A percentile compares a stretch with the other conserved stretches of the same genome.
Evolutionary conservation across 768 basidiomycete genomes (phyloP).

Genomic region (Dendrothele bispora): DNA sequence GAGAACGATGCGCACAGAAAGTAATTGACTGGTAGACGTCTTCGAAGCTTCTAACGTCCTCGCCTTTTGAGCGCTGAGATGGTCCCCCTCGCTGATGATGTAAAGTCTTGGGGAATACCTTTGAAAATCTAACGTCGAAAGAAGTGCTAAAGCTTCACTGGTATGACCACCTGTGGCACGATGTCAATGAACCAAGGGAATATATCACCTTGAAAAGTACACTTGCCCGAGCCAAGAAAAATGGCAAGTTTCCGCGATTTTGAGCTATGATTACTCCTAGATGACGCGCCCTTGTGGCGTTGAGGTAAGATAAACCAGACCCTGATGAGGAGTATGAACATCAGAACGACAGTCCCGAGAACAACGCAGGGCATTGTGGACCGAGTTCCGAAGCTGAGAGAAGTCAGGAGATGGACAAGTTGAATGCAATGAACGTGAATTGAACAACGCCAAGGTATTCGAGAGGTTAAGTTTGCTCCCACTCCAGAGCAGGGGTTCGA

Average conservation of each 20-base stretch:
- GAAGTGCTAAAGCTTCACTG: slow-evolving; percentile 74
- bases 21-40: not conserved
- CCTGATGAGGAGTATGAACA: too few species aligned
- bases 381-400: too few species aligned
- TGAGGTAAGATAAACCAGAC: too few species aligned
- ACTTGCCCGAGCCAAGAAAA: slow-evolving; percentile 89
- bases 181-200: not conserved
- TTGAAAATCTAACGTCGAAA: slow-evolving; percentile 70
- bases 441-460: too few species aligned
- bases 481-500: too few species aligned
- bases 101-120: slow-evolving; percentile 81
- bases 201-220: slow-evolving; percentile 1
- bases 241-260: slow-evolving; percentile 54
- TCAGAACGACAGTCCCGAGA: too few species aligned
- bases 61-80: slow-evolving; percentile 74
- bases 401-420: too few species aligned
- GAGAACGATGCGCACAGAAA: not conserved
- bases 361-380: too few species aligned
- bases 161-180: slow-evolving; percentile 83
- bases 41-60: slow-evolving; percentile 55
- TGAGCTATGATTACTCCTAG: too few species aligned
- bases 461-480: too few species aligned
- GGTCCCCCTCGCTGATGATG: slow-evolving; percentile 79
- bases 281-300: too few species aligned
- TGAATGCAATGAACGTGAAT: too few species aligned